phyloP scores from a whole-genome alignment of 495 filamentous ascomycete species.

The Xeromyces bisporus region DNA sequence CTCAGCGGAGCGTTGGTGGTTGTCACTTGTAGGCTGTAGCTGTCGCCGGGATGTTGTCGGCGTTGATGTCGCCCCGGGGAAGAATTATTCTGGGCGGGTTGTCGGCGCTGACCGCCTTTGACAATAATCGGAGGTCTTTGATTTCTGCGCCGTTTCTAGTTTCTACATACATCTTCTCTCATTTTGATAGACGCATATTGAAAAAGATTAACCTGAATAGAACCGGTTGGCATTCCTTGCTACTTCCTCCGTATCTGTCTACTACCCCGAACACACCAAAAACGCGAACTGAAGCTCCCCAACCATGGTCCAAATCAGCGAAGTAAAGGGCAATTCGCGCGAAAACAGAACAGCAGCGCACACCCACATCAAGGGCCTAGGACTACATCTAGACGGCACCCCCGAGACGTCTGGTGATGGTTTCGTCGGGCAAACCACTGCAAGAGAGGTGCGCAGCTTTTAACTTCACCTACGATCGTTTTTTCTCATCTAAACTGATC shows the following conservation, averaged over 20 bases:
- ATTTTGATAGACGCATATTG: too few species aligned
- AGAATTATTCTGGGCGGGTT: conserved; percentile 25
- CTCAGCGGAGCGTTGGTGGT: conserved; percentile 3
- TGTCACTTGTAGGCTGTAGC: too few species aligned
- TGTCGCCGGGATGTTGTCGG: too few species aligned
- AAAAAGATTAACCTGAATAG: too few species aligned
- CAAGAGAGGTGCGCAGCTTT: conserved; percentile 50
- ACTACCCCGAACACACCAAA: conserved; percentile 8
- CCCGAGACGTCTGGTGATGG: conserved; percentile 61
- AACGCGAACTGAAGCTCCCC: conserved; percentile 12
- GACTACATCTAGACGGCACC: conserved; percentile 63
- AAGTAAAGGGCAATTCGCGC: conserved; percentile 88
- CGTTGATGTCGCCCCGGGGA: conserved; percentile 2
- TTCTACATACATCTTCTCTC: conserved; percentile 5
- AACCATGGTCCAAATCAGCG: conserved; percentile 82
- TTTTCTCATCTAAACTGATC: too few species aligned
- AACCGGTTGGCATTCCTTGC: too few species aligned
- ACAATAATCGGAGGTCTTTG: conserved; percentile 8
- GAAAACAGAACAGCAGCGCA: conserved; percentile 92
- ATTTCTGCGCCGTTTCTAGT: conserved; percentile 3
- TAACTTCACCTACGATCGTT: too few species aligned
- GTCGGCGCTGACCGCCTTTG: conserved; percentile 30
- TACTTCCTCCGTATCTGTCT: not conserved
- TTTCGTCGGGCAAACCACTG: conserved; percentile 76
- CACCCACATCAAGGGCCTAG: conserved; percentile 91